Evolutionary conservation across 2,329 filamentous ascomycete genomes (phyloP), one percentile per base, ranked within the genome.

Genomic region (Xylaria sp.): DNA sequence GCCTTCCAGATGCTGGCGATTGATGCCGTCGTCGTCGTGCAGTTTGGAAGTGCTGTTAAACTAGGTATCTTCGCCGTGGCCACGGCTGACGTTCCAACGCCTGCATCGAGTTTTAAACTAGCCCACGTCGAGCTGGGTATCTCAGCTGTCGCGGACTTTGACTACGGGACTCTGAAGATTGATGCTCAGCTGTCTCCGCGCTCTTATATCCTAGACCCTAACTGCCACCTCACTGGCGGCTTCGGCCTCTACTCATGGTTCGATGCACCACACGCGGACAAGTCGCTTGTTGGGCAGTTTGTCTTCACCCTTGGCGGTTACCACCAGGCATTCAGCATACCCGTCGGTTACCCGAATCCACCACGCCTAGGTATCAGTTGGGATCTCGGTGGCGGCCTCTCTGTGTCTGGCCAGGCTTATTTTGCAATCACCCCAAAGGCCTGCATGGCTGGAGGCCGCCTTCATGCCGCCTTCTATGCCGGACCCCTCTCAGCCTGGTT

Each of bases 241-340:
- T 79, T 81, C 55, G 81, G 78, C 0, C 72, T 84, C 1, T 79
- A 72, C 61, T 77, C 75, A 65, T 83, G 79, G 79, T 83, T 81
- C 53, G 74, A 72, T 6, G 51, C 61, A 13, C 61, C 61, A 1
- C 61, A 63, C n/a, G 61, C 61, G 9, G 53, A 57, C 33, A 49
- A 22, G 1, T 66, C 55, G 7, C 55, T 72, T 2, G 67, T 74
- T 44, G 82, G 83, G 1, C 75, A 83, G 66, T 84, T 73, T 58
- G 82, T 84, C 13, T 82, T 84, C 63, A 80, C 79, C 2, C 63
- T 83, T 27, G 83, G 83, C 5, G 83, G 83, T 1, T 85, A 81
- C 67, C 82, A 85, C 66, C 74, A 66, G 2, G 73, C 76, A 0
- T 85, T 76, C 69, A 54, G 55, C 0, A 44, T 66, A 0, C 82